Evolutionary conservation across 305 asterid genomes (phyloP), one percentile per base, ranked within the genome.

Genomic region (Fraxinus velutina): DNA sequence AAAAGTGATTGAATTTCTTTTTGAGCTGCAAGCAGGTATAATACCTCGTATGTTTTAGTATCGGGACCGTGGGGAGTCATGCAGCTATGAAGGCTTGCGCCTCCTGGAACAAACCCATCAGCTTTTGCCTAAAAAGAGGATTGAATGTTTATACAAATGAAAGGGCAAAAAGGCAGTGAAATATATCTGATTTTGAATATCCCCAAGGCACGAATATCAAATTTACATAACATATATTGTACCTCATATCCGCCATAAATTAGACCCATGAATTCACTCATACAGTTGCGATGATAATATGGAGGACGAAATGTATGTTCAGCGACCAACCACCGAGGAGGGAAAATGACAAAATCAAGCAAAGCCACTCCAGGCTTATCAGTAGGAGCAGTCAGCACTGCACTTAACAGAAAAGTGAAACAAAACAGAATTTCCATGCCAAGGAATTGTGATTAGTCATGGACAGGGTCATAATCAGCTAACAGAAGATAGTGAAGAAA

Each of bases 51-150:
- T 29, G 99, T 90, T 88, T 89, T 96, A 52, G 98, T 92, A 86
- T 96, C 97, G 12, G 97, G 99, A 37, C 99, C 98, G 83, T 96
- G 99, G 57, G 98, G 98, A 81, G 97, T 96, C 99, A 96, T 94
- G 93, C 99, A 92, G 86, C 96, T 94, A 83, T 96, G 98, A 24
- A 96, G 99, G 90, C 98, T 96, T 75, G 98, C 98, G 27, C 97
- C 99, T 22, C 99, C 97, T 6, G 99, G 97, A 66, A 90, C 89
- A 91, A 96, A 96, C 62, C 98, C 99, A 85, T 90, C 98, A 47
- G 96, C 97, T 93, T 96, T 96, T 84, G 99, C 99, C 99, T 96
- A 95, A 73, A 85, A 79, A 84, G 44, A 81, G 33, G 34, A 80
- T 34, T 79, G 42, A 10, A 78, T 39, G 37, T 37, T 44, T 19